Evolutionary conservation across 139 green algal genomes (phyloP), one percentile per base, ranked within the genome.

Genomic region (Trebouxia sp.): DNA sequence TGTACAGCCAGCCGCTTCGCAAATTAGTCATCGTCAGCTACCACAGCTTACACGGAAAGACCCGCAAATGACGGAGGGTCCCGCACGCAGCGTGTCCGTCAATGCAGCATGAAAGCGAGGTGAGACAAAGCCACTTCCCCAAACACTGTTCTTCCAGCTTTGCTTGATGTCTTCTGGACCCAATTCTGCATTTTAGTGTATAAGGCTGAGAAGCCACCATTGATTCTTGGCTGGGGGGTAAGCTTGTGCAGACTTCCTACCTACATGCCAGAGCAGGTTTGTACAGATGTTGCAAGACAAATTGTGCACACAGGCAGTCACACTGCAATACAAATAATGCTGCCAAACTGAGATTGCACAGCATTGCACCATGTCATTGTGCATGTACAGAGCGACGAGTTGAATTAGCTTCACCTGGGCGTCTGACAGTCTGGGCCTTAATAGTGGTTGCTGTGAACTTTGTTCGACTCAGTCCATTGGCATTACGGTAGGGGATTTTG

Each of bases 251-350:
- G 58, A 69, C 30, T 69, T 69, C 58, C 58, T 22, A 69, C 58
- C 58, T 69, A 30, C 58, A 69, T 69, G 58, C 58, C 42, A 69
- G 58, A 69, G 11, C 32, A 69, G 58, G 42, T 69, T 69, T 30
- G 11, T 69, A 30, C 58, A 42, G 58, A 69, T 69, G 58, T 69
- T 69, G 58, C 58, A 69, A 69, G 30, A 69, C 42, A 69, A 69
- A 30, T 69, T 69, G 58, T 69, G 58, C 30, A 69, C 58, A 69
- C 58, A 69, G 58, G 58, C 58, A 69, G 58, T 69, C 58, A 69
- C 58, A 69, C 11, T 22, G 58, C 58, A 69, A 69, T 43, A 69
- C 30, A 69, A 69, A 15, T 32, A 62, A 51, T 51, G 45, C 45
- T 22, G 12, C 10, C 45, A 51, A 51, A 12, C 45, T 51, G 45